These are phyloP conservation scores for Phaseolus lunatus DNA, from an alignment of 306 rosid genomes.

Conservation along the genomic window DNA sequence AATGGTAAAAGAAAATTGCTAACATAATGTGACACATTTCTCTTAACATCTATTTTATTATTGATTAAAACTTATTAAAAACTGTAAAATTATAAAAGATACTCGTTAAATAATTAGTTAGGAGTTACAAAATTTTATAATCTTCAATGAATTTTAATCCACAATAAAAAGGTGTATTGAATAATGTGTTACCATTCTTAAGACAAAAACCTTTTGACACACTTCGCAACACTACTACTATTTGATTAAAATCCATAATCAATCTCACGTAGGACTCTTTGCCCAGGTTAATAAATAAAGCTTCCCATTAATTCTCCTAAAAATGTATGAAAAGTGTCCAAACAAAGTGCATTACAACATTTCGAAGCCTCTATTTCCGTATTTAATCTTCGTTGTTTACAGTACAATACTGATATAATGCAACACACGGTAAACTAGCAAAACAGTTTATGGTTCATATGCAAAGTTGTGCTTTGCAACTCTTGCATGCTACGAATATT, in stretches of 20 bases:
- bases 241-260: background rate
- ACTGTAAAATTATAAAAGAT: no score
- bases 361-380: no score
- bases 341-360: no score
- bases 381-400: background rate
- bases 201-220: no score
- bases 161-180: no score
- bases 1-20: background rate
- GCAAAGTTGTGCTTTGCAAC: slow-evolving; percentile 25
- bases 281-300: background rate
- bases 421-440: background rate
- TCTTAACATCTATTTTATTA: no score
- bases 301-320: background rate
- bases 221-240: background rate
- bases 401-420: background rate
- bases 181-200: no score
- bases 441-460: slow-evolving; percentile 8
- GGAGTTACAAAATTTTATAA: background rate
- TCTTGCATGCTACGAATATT: slow-evolving; percentile 17
- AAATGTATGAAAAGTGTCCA: no score
- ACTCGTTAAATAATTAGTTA: no score
- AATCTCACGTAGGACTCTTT: background rate
- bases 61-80: no score
- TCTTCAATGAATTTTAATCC: no score
- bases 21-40: no score